Conservation (phyloP, 2,329 filamentous ascomycete genomes). For the Madurella mycetomatis region DNA sequence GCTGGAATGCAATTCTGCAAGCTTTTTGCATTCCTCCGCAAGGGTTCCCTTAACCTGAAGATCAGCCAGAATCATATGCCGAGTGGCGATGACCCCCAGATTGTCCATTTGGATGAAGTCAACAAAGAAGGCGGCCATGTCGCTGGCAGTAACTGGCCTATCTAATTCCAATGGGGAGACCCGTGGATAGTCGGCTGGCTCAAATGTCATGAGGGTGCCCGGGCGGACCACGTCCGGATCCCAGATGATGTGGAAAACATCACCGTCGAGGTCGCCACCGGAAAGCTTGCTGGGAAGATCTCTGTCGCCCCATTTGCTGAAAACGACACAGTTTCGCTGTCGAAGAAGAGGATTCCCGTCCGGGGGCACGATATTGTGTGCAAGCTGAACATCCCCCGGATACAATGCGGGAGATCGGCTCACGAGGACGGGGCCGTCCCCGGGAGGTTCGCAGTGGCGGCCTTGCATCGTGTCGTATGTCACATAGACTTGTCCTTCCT, state of each 20-base stretch:
- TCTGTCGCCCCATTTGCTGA: slow-evolving; percentile 64
- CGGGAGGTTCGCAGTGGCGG: slow-evolving; percentile 21
- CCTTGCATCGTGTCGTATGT: slow-evolving; percentile 31
- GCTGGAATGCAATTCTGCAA: slow-evolving; percentile 63
- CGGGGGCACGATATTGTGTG: slow-evolving; percentile 57
- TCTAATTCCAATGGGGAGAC: slow-evolving; percentile 54
- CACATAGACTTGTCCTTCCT: slow-evolving; percentile 65
- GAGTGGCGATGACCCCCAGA: slow-evolving; percentile 59
- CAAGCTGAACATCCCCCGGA: slow-evolving; percentile 72
- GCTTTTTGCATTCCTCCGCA: slow-evolving; percentile 44
- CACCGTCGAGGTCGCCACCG: slow-evolving; percentile 80
- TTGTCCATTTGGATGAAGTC: slow-evolving; percentile 67
- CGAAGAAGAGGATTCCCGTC: slow-evolving; percentile 53
- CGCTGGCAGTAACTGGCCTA: slow-evolving; percentile 52
- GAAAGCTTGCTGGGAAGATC: slow-evolving; percentile 76
- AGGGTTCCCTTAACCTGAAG: slow-evolving; percentile 47
- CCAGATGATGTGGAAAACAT: slow-evolving; percentile 76
- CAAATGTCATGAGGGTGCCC: slow-evolving; percentile 42
- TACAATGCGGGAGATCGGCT: slow-evolving; percentile 79
- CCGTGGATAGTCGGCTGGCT: slow-evolving; percentile 66
- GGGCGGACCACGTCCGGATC: slow-evolving; percentile 40
- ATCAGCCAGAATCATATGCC: slow-evolving; percentile 63
- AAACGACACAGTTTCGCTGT: slow-evolving; percentile 71
- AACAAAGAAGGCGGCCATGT: slow-evolving; percentile 81
- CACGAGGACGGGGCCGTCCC: slow-evolving; percentile 51